Evolutionary conservation across 495 filamentous ascomycete genomes (phyloP).

Genomic region (Immersiella caudata): DNA sequence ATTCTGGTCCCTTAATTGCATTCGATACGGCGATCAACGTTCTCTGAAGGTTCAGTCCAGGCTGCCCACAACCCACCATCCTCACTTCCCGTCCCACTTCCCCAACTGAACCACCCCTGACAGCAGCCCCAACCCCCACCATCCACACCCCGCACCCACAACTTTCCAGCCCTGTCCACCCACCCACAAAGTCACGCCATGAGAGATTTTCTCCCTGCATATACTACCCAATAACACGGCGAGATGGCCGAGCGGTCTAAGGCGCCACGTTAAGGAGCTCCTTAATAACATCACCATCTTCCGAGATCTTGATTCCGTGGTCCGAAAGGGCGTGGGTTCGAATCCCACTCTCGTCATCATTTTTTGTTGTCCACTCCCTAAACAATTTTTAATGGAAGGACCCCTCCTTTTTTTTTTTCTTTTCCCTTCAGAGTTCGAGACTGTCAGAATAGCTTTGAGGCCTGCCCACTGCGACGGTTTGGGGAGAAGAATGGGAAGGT

Average conservation of each 20-base stretch:
- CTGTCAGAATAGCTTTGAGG: too few relatives aligned
- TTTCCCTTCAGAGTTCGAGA: too few relatives aligned
- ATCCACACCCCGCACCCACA: neutral
- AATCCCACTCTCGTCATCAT: constrained; percentile 42
- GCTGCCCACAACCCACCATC: too few relatives aligned
- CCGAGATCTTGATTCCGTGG: constrained; percentile 34
- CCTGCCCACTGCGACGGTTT: too few relatives aligned
- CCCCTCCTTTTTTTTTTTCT: too few relatives aligned
- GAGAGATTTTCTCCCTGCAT: neutral
- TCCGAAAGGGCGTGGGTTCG: constrained; percentile 46
- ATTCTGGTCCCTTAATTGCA: too few relatives aligned
- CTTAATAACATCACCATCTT: neutral
- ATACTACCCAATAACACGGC: neutral
- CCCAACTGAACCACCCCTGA: neutral
- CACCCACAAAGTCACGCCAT: neutral
- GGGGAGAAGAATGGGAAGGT: too few relatives aligned
- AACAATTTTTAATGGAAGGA: too few relatives aligned
- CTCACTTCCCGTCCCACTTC: neutral
- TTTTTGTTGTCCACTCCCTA: neutral
- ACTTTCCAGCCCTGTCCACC: neutral
- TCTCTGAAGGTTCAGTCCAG: too few relatives aligned
- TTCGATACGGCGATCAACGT: too few relatives aligned
- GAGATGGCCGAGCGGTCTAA: constrained; percentile 12
- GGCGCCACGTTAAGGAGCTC: constrained; percentile 7
- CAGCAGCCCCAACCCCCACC: neutral